A percentile compares a stretch with the other conserved stretches of the same genome.
Conservation (phyloP, 164 flowering plant species). For the Vitis riparia region DNA sequence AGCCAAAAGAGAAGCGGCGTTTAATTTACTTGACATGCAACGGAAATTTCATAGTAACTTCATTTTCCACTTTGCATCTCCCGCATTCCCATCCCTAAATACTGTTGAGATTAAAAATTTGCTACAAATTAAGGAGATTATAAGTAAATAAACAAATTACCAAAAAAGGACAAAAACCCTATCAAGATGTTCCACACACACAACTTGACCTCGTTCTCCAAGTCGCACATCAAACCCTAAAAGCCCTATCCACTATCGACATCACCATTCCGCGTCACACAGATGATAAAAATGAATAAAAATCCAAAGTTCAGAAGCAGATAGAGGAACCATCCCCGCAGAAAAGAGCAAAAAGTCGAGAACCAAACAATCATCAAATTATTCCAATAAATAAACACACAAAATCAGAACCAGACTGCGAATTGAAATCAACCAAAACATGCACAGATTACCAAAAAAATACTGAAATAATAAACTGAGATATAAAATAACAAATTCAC, state of each 20-base stretch:
- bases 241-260: too few relatives aligned
- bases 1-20: neutral
- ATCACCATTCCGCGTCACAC: neutral
- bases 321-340: too few relatives aligned
- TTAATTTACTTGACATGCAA: neutral
- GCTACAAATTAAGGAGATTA: too few relatives aligned
- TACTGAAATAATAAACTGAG: neutral
- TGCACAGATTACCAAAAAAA: neutral
- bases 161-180: too few relatives aligned
- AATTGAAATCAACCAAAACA: neutral
- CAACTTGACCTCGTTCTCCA: too few relatives aligned
- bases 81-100: too few relatives aligned
- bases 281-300: conserved; percentile 1
- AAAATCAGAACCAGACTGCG: neutral
- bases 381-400: neutral
- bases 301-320: neutral
- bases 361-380: neutral
- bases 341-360: neutral
- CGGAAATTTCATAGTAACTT: neutral
- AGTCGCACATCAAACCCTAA: too few relatives aligned
- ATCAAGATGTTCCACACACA: too few relatives aligned
- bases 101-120: too few relatives aligned
- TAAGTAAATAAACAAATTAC: too few relatives aligned
- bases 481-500: neutral
- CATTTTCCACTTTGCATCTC: neutral